Conservation (phyloP, 768 basidiomycete genomes). For the Psilocybe cubensis region DNA sequence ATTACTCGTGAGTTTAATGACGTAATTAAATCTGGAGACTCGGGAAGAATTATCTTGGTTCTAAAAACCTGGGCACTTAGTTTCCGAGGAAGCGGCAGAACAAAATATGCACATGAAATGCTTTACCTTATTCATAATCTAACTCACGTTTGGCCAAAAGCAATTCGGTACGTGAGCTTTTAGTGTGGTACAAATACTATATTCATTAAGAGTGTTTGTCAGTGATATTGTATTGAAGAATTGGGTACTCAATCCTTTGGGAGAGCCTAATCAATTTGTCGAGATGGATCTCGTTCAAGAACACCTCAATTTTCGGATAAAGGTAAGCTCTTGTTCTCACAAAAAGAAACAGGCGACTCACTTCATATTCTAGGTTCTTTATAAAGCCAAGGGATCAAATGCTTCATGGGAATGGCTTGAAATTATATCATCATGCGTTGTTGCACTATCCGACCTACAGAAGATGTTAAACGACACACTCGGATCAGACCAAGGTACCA, state of each 20-base stretch:
- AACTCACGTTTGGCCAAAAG: conserved; percentile 23
- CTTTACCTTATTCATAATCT: conserved; percentile 31
- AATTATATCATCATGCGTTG: conserved; percentile 26
- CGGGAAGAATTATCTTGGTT: conserved; percentile 30
- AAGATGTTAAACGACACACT: conserved; percentile 18
- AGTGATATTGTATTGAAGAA: conserved; percentile 31
- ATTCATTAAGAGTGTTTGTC: neutral
- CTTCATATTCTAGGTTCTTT: conserved; percentile 17
- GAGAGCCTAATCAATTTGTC: conserved; percentile 26
- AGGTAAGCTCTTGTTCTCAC: conserved; percentile 18
- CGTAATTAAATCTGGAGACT: conserved; percentile 35
- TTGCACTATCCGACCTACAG: conserved; percentile 22
- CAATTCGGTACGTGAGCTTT: conserved; percentile 18
- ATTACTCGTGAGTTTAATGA: conserved; percentile 28
- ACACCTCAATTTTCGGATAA: conserved; percentile 37
- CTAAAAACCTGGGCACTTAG: conserved; percentile 30
- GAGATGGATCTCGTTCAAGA: conserved; percentile 37
- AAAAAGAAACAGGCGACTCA: neutral
- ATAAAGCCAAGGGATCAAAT: conserved; percentile 27
- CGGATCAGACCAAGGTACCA: conserved; percentile 22
- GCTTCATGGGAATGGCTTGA: conserved; percentile 32
- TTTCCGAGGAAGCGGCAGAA: conserved; percentile 32
- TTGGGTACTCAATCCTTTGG: conserved; percentile 37
- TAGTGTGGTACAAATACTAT: neutral
- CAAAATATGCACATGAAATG: conserved; percentile 39